Evolutionary conservation across 345 rosid genomes (phyloP).

Genomic region (Bruguiera sexangula): DNA sequence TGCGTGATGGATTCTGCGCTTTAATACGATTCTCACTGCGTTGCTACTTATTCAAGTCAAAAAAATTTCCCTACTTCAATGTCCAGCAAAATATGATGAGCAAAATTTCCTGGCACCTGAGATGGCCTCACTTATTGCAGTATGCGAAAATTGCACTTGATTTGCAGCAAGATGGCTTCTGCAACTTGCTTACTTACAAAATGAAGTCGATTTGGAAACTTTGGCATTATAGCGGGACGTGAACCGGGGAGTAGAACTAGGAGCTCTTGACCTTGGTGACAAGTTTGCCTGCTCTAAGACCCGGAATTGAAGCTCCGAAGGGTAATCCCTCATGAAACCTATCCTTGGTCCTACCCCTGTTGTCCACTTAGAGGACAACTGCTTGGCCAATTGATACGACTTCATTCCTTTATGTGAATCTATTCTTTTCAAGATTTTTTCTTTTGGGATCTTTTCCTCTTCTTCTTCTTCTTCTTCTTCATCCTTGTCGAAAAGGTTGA

Average conservation of each 20-base stretch:
- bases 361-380: constrained; percentile 73
- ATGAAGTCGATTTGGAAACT: constrained; percentile 11
- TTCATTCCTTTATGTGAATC: constrained; percentile 69
- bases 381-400: constrained; percentile 75
- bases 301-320: constrained; percentile 63
- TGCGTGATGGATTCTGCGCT: no score
- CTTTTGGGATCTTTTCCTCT: constrained; percentile 51
- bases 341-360: constrained; percentile 95
- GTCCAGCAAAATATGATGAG: not conserved
- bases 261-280: constrained; percentile 53
- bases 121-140: constrained; percentile 12
- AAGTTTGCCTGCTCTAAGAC: constrained; percentile 67
- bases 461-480: constrained; percentile 51
- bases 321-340: constrained; percentile 95
- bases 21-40: no score
- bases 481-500: constrained; percentile 59
- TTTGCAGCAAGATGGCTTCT: constrained; percentile 28
- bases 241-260: constrained; percentile 13
- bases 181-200: constrained; percentile 12
- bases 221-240: constrained; percentile 17
- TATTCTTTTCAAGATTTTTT: constrained; percentile 68
- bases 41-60: no score
- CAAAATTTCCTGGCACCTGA: constrained; percentile 4
- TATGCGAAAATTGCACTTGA: not conserved
- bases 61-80: not conserved